Evolutionary conservation across 371 early-diverging fungal species (phyloP), one percentile per base, ranked within the genome.

Genomic region (Mortierella sp.): DNA sequence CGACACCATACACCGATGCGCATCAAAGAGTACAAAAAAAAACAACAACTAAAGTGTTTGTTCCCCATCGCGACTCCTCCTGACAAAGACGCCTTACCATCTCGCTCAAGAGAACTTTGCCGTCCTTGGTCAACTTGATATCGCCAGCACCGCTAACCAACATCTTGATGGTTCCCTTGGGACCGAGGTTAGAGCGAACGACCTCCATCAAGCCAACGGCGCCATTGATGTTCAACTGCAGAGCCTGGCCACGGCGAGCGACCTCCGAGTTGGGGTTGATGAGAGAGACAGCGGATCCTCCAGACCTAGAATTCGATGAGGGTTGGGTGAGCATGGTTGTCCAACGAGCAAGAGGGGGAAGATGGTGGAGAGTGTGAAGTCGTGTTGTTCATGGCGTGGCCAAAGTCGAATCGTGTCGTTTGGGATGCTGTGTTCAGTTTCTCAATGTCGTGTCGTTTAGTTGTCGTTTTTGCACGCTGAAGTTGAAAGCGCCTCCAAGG

Each of bases 101-200:
- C 89, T 99, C 99, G 82, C 91, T 96, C 80, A 97, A 88, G 34
- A 99, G 91, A 34, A 98, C 99, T 85, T 98, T 98, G 71, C 99
- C 99, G 81, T 99, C 98, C 90, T 98, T 99, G 64, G 99, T 98
- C 74, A 98, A 89, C 86, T 97, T 98, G 85, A 98, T 94, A 77
- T 92, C 94, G 74, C 98, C 98, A 50, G 98, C 93, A 64, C 99
- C 99, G 80, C 97, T 95, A 48, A 99, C 98, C 68, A 99, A 92
- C 95, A 99, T 98, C 89, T 99, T 99, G 82, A 98, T 94, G 34
- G 99, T 99, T 37, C 99, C 99, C 88, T 97, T 95, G 9, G 99
- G 99, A 26, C 99, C 99, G 58, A 99, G 92, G 88, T 99, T 99
- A 58, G 98, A 94, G 80, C 93, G 94, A 66, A 99, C 90, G 22